Evolutionary conservation across 331 rosid genomes (phyloP).

Genomic region (Malus hybrid): DNA sequence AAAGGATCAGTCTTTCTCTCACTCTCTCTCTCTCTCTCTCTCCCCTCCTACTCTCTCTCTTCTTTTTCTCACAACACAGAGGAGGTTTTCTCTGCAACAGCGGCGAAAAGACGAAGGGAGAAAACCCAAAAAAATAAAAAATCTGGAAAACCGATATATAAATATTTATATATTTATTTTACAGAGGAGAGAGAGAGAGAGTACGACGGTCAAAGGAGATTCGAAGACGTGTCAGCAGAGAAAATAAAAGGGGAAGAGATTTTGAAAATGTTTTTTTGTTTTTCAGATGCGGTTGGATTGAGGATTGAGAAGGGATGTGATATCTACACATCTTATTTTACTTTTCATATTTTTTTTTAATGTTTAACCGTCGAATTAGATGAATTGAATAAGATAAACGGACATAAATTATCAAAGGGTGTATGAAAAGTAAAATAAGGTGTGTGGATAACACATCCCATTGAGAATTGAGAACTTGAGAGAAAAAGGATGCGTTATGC

Average conservation of each 20-base stretch:
- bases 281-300: neutral
- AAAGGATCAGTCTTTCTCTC: neutral
- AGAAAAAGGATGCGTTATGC: neutral
- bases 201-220: conserved; percentile 40
- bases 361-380: no score
- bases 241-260: neutral
- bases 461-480: neutral
- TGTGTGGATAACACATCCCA: no score
- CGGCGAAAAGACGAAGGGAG: conserved; percentile 24
- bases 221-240: conserved; percentile 11
- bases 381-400: no score
- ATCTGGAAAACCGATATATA: neutral
- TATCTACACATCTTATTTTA: no score
- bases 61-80: neutral
- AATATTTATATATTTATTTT: neutral
- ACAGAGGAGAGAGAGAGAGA: neutral
- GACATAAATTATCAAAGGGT: no score
- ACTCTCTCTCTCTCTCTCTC: no score
- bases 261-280: neutral
- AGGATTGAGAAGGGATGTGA: no score
- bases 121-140: neutral
- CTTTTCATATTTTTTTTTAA: no score
- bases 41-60: neutral
- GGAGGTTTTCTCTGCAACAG: conserved; percentile 18
- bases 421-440: no score